A percentile compares a stretch with the other conserved stretches of the same genome.
Conservation (phyloP, 176 grass and related monocot genomes). For the Avena sativa region DNA sequence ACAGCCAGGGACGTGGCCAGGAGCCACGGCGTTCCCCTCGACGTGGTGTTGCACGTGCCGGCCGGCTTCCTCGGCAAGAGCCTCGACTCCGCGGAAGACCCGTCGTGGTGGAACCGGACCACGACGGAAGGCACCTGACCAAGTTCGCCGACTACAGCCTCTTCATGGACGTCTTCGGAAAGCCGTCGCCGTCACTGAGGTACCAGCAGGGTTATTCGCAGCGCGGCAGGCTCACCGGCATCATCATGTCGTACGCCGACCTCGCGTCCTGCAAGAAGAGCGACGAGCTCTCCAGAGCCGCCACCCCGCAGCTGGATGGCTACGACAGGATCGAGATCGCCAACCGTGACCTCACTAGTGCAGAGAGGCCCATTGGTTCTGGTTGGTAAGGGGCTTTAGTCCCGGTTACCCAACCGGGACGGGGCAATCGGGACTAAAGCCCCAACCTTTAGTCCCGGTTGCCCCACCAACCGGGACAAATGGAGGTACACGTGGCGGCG, state of each 20-base stretch:
- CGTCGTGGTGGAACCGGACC: not conserved
- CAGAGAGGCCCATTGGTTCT: too few relatives aligned
- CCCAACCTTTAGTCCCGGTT: too few relatives aligned
- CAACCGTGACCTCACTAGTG: slow-evolving; percentile 4
- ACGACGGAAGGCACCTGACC: not conserved
- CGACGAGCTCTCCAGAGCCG: not conserved
- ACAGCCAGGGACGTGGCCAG: not conserved
- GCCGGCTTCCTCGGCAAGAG: not conserved
- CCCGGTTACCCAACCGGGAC: too few relatives aligned
- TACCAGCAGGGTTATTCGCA: not conserved
- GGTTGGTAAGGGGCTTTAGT: too few relatives aligned
- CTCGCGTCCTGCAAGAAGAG: not conserved
- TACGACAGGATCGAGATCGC: not conserved
- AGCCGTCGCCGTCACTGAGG: not conserved
- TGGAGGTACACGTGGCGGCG: too few relatives aligned
- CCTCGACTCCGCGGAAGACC: not conserved
- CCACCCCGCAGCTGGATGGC: not conserved
- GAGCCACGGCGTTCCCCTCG: not conserved
- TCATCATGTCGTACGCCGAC: slow-evolving; percentile 4
- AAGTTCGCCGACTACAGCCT: not conserved
- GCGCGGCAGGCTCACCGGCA: not conserved
- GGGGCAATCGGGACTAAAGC: too few relatives aligned
- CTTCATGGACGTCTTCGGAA: not conserved
- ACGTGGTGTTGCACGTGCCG: not conserved
- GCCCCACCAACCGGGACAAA: too few relatives aligned